phyloP scores from a whole-genome alignment of 805 yeast species.

The Brettanomyces anomalus region DNA sequence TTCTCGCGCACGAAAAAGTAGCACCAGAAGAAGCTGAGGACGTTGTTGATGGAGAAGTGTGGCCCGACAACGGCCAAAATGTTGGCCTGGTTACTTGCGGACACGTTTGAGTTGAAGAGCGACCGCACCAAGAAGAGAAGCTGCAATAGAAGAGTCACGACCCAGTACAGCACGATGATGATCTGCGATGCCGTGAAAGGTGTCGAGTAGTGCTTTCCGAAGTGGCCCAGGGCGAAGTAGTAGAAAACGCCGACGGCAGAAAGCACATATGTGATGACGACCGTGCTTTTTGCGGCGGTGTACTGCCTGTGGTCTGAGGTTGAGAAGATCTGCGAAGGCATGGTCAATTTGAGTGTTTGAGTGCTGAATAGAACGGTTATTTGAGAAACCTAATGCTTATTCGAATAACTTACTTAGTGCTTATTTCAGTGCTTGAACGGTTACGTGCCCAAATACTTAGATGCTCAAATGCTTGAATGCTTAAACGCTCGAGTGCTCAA shows the following conservation, averaged over 20 bases:
- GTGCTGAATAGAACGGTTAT: too few relatives aligned
- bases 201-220: constrained; percentile 39
- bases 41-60: constrained; percentile 57
- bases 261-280: constrained; percentile 45
- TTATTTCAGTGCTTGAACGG: too few relatives aligned
- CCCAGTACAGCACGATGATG: constrained; percentile 50
- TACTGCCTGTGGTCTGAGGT: background rate
- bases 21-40: constrained; percentile 55
- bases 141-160: constrained; percentile 43
- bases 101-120: constrained; percentile 23
- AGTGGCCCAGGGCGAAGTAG: constrained; percentile 48
- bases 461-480: too few relatives aligned
- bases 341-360: too few relatives aligned
- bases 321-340: too few relatives aligned
- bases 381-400: too few relatives aligned
- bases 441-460: too few relatives aligned
- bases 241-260: constrained; percentile 48
- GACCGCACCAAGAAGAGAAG: constrained; percentile 36
- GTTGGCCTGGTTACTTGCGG: constrained; percentile 20
- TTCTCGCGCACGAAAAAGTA: constrained; percentile 49
- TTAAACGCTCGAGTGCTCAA: too few relatives aligned
- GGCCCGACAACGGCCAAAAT: constrained; percentile 38
- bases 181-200: constrained; percentile 59
- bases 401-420: too few relatives aligned
- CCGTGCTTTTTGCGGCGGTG: constrained; percentile 27